Evolutionary conservation across 169 alveolate genomes (phyloP).

Genomic region (Cryptosporidium tyzzeri): DNA sequence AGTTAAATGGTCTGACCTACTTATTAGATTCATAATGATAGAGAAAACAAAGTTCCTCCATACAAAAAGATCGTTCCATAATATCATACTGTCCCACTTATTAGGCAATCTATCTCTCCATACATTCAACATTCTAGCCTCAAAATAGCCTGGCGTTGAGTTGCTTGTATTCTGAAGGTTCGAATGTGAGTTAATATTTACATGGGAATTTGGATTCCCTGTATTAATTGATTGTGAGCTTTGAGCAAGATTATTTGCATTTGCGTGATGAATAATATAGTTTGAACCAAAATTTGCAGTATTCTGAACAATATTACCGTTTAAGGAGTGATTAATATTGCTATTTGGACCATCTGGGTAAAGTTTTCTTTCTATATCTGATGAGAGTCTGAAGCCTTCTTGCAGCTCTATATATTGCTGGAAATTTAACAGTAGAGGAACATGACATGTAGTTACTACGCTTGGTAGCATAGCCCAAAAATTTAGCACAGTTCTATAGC

Average conservation of each 20-base stretch:
- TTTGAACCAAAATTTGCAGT: constrained; percentile 15
- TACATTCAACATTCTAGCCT: constrained; percentile 76
- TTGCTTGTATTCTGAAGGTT: constrained; percentile 6
- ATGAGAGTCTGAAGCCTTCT: constrained; percentile 77
- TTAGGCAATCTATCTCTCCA: constrained; percentile 83
- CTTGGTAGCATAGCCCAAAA: constrained; percentile 76
- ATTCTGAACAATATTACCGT: background rate
- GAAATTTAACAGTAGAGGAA: constrained; percentile 77
- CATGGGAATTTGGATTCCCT: constrained; percentile 12
- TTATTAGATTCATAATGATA: constrained; percentile 62
- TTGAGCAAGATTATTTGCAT: background rate
- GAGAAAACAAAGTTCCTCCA: constrained; percentile 82
- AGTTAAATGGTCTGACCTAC: constrained; percentile 60
- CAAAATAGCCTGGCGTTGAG: constrained; percentile 70
- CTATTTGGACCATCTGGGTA: constrained; percentile 30
- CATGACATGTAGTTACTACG: constrained; percentile 73
- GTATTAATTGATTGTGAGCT: background rate
- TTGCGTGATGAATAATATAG: background rate
- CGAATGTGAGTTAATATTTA: background rate
- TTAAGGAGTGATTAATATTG: background rate
- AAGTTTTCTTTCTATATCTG: constrained; percentile 69
- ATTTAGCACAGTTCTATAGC: constrained; percentile 71
- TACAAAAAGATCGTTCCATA: constrained; percentile 80
- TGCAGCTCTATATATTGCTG: constrained; percentile 80
- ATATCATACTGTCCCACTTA: constrained; percentile 78